A percentile compares a stretch with the other conserved stretches of the same genome.
Evolutionary conservation across 495 filamentous ascomycete species (phyloP).

Genomic region (Pseudevernia furfuracea): DNA sequence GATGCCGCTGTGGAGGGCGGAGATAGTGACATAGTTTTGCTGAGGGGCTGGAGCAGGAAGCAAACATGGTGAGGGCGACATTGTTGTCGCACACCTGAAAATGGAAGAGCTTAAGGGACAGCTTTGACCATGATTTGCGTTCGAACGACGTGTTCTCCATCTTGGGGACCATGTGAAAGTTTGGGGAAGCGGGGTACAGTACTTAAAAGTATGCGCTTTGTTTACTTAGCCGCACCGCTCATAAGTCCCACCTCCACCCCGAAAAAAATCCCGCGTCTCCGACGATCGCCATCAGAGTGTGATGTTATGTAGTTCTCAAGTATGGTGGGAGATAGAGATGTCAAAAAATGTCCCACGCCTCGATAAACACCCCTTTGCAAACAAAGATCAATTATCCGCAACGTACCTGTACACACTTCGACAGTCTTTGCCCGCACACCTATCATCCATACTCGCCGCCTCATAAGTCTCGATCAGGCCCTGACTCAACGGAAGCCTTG

Average conservation of each 20-base stretch:
- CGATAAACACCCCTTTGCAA: not conserved
- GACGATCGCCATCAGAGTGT: not conserved
- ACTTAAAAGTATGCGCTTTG: not conserved
- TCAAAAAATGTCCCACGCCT: no score
- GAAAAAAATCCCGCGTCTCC: not conserved
- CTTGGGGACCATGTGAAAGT: not conserved
- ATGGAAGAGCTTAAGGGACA: not conserved
- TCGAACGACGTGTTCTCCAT: not conserved
- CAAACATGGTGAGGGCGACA: not conserved
- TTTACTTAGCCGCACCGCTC: not conserved
- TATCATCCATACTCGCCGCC: not conserved
- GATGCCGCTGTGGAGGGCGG: not conserved
- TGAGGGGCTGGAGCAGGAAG: not conserved
- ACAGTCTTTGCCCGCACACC: not conserved
- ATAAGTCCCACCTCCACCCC: not conserved
- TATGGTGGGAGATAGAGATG: no score
- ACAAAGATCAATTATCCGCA: not conserved
- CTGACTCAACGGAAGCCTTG: slow-evolving; percentile 2
- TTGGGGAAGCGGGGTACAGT: not conserved
- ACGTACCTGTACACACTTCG: not conserved
- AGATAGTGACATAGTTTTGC: not conserved
- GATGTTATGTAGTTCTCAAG: not conserved
- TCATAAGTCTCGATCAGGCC: not conserved
- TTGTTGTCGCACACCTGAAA: not conserved
- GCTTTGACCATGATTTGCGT: no score